Base-by-base conservation (phyloP, 768 basidiomycete genomes). In the Cubamyces lactineus region DNA sequence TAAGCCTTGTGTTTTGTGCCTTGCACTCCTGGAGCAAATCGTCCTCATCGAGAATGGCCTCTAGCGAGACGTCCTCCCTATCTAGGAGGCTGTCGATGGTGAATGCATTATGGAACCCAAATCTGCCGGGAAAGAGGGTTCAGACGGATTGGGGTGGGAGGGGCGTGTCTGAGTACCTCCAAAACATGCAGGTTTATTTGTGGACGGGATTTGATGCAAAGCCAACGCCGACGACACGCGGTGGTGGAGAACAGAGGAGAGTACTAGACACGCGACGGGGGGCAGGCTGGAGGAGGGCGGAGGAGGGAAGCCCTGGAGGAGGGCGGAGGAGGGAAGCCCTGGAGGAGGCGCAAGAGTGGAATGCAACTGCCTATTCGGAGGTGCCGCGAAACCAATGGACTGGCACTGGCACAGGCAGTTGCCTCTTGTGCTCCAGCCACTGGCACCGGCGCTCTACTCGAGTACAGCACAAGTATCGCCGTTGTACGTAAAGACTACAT, bases 21-120 rank as follows among this genome's bases (percentile, higher is more conserved):
- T 98, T 98, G 84, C 94, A 94, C 76, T 98, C 96, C 75, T 92
- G 91, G 57, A 98, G 79, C 47, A 98, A 80, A 73, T 98, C 95
- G 71, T 93, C 89, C 76, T 97, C 94, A 77, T 94, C 94, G 57
- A 98, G 82, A 62, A 98, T 88, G 43, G 92, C 87, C 74, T 97
- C 95, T 43, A 98, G 85, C 51, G 87, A 83, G 66, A 93, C 88
- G 70, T 93, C 91, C 67, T 94, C 92, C 78, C 92, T 89, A 82
- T 93, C 89, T 63, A 97, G 84, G 61, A 97, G 83, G 70, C 84
- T 84, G 84, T 97, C 94, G 75, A 97, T 93, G 62, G 88, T 82
- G 57, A 92, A 93, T 57, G 87, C 88, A 82, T 92, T 91, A 75
- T 91, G 87, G 78, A 94, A 93, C 69, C 91, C 91, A 79, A 94